These are phyloP conservation scores for Xylaria acuta DNA, from an alignment of 495 filamentous ascomycete genomes.

Conservation along the genomic window DNA sequence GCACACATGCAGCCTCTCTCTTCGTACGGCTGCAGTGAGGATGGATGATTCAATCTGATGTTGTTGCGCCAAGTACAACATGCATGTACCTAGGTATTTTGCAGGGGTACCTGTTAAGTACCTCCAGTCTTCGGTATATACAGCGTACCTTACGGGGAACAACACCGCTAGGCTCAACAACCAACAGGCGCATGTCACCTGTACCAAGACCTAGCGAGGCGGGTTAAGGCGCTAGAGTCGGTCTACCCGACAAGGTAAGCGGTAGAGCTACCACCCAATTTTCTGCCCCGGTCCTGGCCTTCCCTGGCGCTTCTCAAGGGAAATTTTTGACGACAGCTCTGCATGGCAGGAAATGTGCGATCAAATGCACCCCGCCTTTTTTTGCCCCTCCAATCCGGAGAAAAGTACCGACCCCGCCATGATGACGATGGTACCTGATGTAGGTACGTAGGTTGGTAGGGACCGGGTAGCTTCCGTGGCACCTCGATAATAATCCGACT, in stretches of 20 bases:
- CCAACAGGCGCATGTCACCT: neutral
- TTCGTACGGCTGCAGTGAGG: neutral
- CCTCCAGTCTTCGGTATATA: neutral
- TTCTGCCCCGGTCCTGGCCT: neutral
- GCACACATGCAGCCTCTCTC: neutral
- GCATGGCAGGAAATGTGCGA: neutral
- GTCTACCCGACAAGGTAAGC: constrained; percentile 11
- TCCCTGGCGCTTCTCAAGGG: neutral
- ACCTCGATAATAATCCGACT: neutral
- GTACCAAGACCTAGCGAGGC: neutral
- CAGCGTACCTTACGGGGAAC: neutral
- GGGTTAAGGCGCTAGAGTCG: neutral
- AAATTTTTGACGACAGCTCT: neutral
- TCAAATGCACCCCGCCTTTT: constrained; percentile 24
- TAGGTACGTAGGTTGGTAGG: too few relatives aligned
- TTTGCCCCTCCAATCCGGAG: constrained; percentile 7
- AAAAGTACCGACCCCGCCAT: constrained; percentile 14
- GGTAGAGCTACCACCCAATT: neutral
- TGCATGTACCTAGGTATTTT: neutral
- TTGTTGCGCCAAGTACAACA: constrained; percentile 15
- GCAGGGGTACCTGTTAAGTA: neutral
- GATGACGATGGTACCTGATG: constrained; percentile 8
- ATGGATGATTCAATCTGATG: constrained; percentile 24
- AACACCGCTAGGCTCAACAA: too few relatives aligned
- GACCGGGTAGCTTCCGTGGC: neutral